These are phyloP conservation scores for Stachybotrys chlorohalonatus DNA, from an alignment of 2,329 filamentous ascomycete species.

Conservation along the genomic window DNA sequence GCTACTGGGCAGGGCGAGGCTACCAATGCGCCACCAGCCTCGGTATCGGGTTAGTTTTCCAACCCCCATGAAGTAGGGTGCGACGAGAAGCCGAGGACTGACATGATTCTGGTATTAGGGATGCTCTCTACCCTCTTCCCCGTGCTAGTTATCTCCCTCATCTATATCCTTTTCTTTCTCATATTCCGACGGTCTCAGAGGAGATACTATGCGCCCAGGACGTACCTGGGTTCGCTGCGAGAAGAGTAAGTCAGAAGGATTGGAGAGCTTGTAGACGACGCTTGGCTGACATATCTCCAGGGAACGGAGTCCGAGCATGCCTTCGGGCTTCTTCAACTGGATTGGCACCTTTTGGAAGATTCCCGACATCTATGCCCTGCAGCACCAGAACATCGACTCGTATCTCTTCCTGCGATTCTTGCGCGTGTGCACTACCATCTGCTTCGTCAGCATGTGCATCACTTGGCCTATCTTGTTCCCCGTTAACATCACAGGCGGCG, in stretches of 20 bases:
- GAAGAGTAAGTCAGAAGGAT: conserved; percentile 31
- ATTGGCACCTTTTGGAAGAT: conserved; percentile 51
- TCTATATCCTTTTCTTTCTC: conserved; percentile 44
- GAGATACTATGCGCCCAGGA: conserved; percentile 48
- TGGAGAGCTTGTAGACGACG: not conserved
- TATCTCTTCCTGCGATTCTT: conserved; percentile 85
- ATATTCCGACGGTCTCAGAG: conserved; percentile 35
- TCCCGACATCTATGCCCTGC: conserved; percentile 69
- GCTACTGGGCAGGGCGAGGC: conserved; percentile 14
- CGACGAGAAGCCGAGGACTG: not conserved
- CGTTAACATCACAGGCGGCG: conserved; percentile 74
- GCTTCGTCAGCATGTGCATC: conserved; percentile 68
- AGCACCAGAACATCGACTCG: conserved; percentile 80
- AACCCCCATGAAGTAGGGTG: not conserved
- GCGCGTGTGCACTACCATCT: conserved; percentile 66
- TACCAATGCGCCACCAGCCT: conserved; percentile 17
- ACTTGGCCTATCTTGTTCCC: conserved; percentile 83
- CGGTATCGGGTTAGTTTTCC: conserved; percentile 23
- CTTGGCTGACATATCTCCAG: conserved; percentile 18
- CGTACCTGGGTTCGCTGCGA: conserved; percentile 37
- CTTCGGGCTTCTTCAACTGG: conserved; percentile 53
- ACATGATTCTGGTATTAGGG: conserved; percentile 11
- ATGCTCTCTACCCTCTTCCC: conserved; percentile 45
- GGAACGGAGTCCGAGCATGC: conserved; percentile 47
- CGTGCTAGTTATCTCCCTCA: conserved; percentile 34